Evolutionary conservation across 2,329 filamentous ascomycete genomes (phyloP).

Genomic region (Rhinocladiella mackenziei): DNA sequence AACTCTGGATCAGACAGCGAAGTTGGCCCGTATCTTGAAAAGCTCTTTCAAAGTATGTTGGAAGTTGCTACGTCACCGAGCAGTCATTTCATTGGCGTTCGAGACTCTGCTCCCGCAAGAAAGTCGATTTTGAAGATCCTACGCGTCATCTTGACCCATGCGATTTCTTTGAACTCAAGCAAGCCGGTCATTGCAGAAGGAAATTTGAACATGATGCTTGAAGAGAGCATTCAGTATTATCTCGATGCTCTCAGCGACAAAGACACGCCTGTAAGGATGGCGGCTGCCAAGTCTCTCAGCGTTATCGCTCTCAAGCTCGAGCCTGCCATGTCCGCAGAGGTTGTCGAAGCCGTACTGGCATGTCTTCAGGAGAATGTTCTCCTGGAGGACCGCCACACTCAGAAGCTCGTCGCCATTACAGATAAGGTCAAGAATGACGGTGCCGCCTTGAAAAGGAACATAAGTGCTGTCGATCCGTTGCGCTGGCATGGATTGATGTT

Average conservation of each 20-base stretch:
- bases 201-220: constrained; percentile 54
- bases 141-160: constrained; percentile 66
- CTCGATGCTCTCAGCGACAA: constrained; percentile 76
- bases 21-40: constrained; percentile 62
- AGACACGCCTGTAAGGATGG: constrained; percentile 84
- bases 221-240: constrained; percentile 76
- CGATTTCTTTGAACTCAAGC: constrained; percentile 51
- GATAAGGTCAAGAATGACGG: constrained; percentile 36
- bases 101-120: constrained; percentile 68
- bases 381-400: constrained; percentile 47
- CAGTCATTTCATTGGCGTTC: constrained; percentile 54
- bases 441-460: constrained; percentile 45
- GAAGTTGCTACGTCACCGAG: constrained; percentile 53
- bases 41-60: constrained; percentile 64
- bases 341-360: constrained; percentile 80
- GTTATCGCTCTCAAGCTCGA: constrained; percentile 78
- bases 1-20: constrained; percentile 69
- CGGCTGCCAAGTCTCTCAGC: constrained; percentile 88
- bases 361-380: constrained; percentile 60
- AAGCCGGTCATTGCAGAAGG: constrained; percentile 31
- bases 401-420: constrained; percentile 37
- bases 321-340: constrained; percentile 74
- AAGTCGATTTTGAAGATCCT: constrained; percentile 84
- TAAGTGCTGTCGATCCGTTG: constrained; percentile 72
- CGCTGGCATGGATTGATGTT: constrained; percentile 92